Percentiles rank a stretch among this genome's conserved stretches.
Evolutionary conservation across 139 green algal species (phyloP).

Genomic region (Chlamydomonas sphaeroides): DNA sequence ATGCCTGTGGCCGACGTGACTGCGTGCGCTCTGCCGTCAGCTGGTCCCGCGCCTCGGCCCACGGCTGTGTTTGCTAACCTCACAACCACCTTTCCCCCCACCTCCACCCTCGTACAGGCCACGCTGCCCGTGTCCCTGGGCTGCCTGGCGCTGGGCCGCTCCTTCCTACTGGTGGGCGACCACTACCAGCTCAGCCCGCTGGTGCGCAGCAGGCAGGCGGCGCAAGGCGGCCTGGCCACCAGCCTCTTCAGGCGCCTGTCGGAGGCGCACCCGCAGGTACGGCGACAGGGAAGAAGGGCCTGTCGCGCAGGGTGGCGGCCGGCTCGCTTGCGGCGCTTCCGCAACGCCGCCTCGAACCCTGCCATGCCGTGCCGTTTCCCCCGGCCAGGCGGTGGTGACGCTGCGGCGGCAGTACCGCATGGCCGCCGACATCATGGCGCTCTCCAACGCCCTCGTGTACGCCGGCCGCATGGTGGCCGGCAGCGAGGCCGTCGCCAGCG

Average conservation of each 20-base stretch:
- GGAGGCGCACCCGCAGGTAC: conserved; percentile 83
- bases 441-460: conserved; percentile 93
- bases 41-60: no score
- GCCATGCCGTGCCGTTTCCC: no score
- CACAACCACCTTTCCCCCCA: no score
- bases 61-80: no score
- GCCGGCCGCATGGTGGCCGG: conserved; percentile 75
- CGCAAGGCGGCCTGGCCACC: conserved; percentile 69
- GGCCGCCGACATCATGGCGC: conserved; percentile 82
- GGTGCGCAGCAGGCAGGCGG: conserved; percentile 63
- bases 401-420: conserved; percentile 95
- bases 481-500: conserved; percentile 60
- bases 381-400: conserved; percentile 62
- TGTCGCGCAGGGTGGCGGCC: no score
- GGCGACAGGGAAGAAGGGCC: background rate
- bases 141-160: conserved; percentile 70
- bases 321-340: no score
- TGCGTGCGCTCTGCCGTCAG: no score
- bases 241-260: conserved; percentile 87
- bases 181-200: conserved; percentile 79
- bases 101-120: conserved; percentile 90
- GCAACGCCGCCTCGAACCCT: no score
- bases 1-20: no score
- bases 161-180: conserved; percentile 91
- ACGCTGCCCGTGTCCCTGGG: conserved; percentile 72